Conservation (phyloP, 2,329 filamentous ascomycete genomes). For the Cyphellophora europaea region DNA sequence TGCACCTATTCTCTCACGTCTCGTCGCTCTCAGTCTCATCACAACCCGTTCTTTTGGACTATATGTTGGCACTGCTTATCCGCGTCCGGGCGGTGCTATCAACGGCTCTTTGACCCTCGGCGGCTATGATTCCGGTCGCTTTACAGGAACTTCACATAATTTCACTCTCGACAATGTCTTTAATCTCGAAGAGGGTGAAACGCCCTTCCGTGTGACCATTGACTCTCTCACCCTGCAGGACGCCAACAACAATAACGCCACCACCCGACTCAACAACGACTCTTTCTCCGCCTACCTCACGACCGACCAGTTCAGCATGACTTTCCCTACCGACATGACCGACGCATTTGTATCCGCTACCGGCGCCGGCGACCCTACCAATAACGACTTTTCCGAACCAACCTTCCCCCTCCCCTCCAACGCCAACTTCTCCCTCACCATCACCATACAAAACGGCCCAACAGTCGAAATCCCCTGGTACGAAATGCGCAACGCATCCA, state of each 20-base stretch:
- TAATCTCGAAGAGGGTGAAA: constrained; percentile 23
- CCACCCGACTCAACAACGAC: constrained; percentile 21
- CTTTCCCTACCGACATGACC: constrained; percentile 30
- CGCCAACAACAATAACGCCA: constrained; percentile 11
- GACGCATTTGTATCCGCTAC: constrained; percentile 30
- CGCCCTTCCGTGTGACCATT: constrained; percentile 29
- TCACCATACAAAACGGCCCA: constrained; percentile 31
- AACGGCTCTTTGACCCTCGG: constrained; percentile 35
- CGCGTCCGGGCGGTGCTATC: constrained; percentile 29
- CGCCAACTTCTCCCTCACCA: constrained; percentile 31
- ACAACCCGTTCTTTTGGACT: constrained; percentile 32
- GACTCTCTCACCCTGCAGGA: constrained; percentile 30
- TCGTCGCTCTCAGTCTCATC: constrained; percentile 26
- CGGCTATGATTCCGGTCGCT: constrained; percentile 35
- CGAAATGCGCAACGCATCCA: constrained; percentile 24
- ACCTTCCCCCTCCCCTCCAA: constrained; percentile 25
- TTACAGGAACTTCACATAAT: constrained; percentile 25
- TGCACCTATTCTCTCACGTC: constrained; percentile 30
- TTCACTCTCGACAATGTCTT: constrained; percentile 5
- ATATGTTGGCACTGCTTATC: constrained; percentile 32
- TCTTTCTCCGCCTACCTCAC: constrained; percentile 32
- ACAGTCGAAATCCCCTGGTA: constrained; percentile 29
- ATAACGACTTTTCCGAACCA: constrained; percentile 13
- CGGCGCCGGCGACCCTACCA: constrained; percentile 16
- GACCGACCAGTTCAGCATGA: constrained; percentile 32